Percentiles rank a stretch among this genome's conserved stretches.
These are phyloP conservation scores for Elaeagnus macrophylla DNA, from an alignment of 306 rosid genomes.

Conservation along the genomic window DNA sequence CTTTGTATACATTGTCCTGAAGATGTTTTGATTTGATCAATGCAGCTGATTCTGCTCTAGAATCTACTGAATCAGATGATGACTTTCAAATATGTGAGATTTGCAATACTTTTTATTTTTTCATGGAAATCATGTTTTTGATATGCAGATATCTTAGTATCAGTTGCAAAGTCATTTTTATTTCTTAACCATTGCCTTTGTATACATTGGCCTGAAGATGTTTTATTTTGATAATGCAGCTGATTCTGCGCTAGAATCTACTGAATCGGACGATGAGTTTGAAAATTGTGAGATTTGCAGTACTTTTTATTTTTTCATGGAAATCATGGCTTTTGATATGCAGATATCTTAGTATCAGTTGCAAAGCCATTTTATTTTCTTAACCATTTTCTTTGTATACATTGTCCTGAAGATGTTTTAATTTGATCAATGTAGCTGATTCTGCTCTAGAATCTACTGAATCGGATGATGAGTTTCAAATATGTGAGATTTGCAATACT, in stretches of 20 bases:
- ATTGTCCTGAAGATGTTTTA: not conserved
- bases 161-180: too few species aligned
- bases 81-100: constrained; percentile 91
- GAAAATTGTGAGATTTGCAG: constrained; percentile 86
- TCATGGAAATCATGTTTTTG: not conserved
- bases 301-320: constrained; percentile 8
- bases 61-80: constrained; percentile 86
- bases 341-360: too few species aligned
- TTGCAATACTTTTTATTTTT: constrained; percentile 36
- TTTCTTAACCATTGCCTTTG: too few species aligned
- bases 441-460: constrained; percentile 75
- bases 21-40: constrained; percentile 20
- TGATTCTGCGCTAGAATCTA: constrained; percentile 78
- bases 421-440: constrained; percentile 66
- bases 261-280: constrained; percentile 92
- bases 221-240: constrained; percentile 52
- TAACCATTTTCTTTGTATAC: too few species aligned
- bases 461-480: constrained; percentile 96
- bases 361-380: too few species aligned
- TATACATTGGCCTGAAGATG: too few species aligned
- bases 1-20: not conserved
- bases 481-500: constrained; percentile 72
- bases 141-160: too few species aligned
- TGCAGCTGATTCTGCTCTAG: constrained; percentile 91
- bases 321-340: not conserved